Percentiles rank a stretch among this genome's conserved stretches.
Evolutionary conservation across 495 filamentous ascomycete genomes (phyloP).

Genomic region (Aspergillus mulundensis): DNA sequence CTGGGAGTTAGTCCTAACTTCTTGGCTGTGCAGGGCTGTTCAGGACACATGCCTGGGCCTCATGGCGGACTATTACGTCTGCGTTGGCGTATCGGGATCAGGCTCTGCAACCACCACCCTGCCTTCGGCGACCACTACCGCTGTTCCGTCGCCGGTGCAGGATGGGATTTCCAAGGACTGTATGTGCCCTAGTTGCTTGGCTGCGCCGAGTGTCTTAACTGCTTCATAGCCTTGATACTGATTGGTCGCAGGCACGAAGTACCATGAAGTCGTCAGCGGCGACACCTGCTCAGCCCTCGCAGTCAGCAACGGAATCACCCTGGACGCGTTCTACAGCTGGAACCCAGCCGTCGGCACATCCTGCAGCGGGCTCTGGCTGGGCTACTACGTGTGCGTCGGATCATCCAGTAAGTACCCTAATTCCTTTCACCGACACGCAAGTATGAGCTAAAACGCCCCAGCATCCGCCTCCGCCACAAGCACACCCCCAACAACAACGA

Average conservation of each 20-base stretch:
- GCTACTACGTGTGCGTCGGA: conserved; percentile 3
- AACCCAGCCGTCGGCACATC: background rate
- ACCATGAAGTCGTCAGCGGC: background rate
- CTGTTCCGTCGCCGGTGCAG: background rate
- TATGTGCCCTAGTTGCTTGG: background rate
- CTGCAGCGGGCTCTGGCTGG: background rate
- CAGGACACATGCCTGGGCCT: conserved; percentile 11
- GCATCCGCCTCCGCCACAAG: too few species aligned
- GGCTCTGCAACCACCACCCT: background rate
- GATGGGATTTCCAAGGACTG: background rate
- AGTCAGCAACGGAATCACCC: background rate
- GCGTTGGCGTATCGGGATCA: conserved; percentile 13
- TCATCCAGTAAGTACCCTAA: too few species aligned
- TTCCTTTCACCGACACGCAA: too few species aligned
- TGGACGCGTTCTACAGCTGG: conserved; percentile 1
- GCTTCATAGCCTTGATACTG: too few species aligned
- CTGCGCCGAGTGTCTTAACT: too few species aligned
- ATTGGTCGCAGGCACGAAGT: too few species aligned
- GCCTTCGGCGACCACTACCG: background rate
- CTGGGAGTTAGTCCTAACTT: too few species aligned
- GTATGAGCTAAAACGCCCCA: too few species aligned
- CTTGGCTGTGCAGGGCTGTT: too few species aligned
- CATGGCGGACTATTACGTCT: conserved; percentile 17
- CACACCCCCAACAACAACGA: too few species aligned
- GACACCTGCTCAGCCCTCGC: background rate